Evolutionary conservation across 192 early-diverging fungal genomes (phyloP).

Genomic region (Diversispora epigaea): DNA sequence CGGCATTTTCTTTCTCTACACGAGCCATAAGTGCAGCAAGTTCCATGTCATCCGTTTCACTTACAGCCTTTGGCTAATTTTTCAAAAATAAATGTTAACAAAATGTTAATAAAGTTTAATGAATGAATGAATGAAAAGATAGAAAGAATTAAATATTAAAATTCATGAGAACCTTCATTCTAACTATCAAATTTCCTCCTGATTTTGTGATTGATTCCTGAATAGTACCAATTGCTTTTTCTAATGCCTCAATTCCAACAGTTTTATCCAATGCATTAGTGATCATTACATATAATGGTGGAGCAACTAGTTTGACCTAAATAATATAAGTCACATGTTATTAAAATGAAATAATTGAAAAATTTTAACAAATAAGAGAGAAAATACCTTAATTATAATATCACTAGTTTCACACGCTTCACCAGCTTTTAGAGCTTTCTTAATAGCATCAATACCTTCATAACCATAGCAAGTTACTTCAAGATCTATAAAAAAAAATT

Average conservation of each 20-base stretch:
- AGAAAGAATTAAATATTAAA: slow-evolving; percentile 15
- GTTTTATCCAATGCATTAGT: slow-evolving; percentile 83
- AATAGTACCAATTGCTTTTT: slow-evolving; percentile 80
- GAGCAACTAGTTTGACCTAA: slow-evolving; percentile 86
- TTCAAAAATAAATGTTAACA: slow-evolving; percentile 3
- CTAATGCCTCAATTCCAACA: slow-evolving; percentile 82
- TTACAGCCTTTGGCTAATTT: slow-evolving; percentile 80
- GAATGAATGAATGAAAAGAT: background rate
- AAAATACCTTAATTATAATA: slow-evolving; percentile 80
- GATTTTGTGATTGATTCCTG: slow-evolving; percentile 75
- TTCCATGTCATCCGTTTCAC: slow-evolving; percentile 91
- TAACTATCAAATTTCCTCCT: slow-evolving; percentile 73
- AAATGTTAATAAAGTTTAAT: background rate
- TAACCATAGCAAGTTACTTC: slow-evolving; percentile 92
- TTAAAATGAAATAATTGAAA: slow-evolving; percentile 44
- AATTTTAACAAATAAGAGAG: slow-evolving; percentile 57
- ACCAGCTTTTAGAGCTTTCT: slow-evolving; percentile 82
- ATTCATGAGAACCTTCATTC: slow-evolving; percentile 68
- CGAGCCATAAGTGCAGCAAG: slow-evolving; percentile 85
- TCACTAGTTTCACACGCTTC: slow-evolving; percentile 77
- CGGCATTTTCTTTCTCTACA: slow-evolving; percentile 88
- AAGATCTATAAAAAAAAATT: slow-evolving; percentile 59
- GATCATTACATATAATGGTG: slow-evolving; percentile 92
- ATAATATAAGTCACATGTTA: slow-evolving; percentile 65
- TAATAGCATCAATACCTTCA: slow-evolving; percentile 96